phyloP scores from a whole-genome alignment of 768 basidiomycete genomes.

The Mycena olivaceomarginata region DNA sequence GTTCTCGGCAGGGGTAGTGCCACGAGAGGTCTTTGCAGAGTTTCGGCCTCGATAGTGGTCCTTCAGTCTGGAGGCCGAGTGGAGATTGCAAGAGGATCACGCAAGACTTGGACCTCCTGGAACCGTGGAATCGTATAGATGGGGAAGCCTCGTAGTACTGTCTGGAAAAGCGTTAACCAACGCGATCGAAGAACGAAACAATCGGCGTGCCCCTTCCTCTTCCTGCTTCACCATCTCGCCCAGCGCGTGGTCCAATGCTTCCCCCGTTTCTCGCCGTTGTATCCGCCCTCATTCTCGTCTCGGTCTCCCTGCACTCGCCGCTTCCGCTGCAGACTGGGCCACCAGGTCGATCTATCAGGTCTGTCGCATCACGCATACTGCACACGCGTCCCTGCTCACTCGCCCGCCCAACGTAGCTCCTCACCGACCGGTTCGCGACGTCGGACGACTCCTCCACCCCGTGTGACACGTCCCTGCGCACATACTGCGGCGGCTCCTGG shows the following conservation, averaged over 20 bases:
- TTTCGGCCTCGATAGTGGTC: too few relatives aligned
- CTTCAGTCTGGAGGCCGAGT: too few relatives aligned
- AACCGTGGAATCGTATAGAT: too few relatives aligned
- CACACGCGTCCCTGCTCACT: not conserved
- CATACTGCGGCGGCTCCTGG: constrained; percentile 87
- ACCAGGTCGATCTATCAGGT: constrained; percentile 74
- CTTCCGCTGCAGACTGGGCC: constrained; percentile 71
- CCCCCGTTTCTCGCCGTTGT: constrained; percentile 19
- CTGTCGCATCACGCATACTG: not conserved
- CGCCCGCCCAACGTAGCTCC: constrained; percentile 57
- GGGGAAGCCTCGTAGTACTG: too few relatives aligned
- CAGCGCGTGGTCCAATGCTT: constrained; percentile 23
- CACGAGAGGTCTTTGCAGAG: too few relatives aligned
- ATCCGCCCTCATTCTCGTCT: constrained; percentile 43
- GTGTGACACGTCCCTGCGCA: constrained; percentile 73
- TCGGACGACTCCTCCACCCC: constrained; percentile 64
- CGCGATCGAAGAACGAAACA: not conserved
- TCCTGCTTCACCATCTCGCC: constrained; percentile 28
- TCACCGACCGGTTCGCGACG: constrained; percentile 82
- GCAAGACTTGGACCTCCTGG: too few relatives aligned
- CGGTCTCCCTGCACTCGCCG: constrained; percentile 55
- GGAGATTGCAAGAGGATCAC: too few relatives aligned
- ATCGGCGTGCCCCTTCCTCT: not conserved
- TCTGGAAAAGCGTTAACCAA: too few relatives aligned
- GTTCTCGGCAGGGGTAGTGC: too few relatives aligned